Conservation (phyloP, 2,329 filamentous ascomycete genomes). For the Ophiostoma perfectum region DNA sequence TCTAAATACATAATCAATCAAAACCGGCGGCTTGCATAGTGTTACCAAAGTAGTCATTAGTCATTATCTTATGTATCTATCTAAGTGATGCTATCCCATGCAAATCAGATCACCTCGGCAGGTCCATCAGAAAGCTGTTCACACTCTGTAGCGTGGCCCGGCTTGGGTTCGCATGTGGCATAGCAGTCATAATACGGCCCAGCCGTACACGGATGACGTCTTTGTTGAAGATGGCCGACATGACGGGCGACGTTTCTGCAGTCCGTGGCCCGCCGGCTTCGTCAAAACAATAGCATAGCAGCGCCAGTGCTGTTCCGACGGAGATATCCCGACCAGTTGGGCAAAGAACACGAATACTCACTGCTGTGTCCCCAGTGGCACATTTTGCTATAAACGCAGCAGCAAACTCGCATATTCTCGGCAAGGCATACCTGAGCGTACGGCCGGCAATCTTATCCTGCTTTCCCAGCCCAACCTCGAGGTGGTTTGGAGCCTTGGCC, state of each 20-base stretch:
- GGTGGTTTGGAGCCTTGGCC: constrained; percentile 36
- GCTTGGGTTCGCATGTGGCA: constrained; percentile 76
- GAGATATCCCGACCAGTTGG: constrained; percentile 74
- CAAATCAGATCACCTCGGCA: constrained; percentile 27
- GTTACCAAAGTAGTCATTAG: neutral
- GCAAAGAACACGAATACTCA: constrained; percentile 58
- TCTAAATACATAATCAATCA: neutral
- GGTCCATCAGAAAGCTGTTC: constrained; percentile 79
- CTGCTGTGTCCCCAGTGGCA: constrained; percentile 23
- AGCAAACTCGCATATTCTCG: constrained; percentile 55
- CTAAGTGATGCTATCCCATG: neutral
- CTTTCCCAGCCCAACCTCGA: constrained; percentile 59
- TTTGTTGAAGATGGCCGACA: constrained; percentile 56
- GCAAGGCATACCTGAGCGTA: constrained; percentile 68
- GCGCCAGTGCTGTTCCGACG: constrained; percentile 67
- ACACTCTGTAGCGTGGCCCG: constrained; percentile 83
- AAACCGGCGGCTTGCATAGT: neutral
- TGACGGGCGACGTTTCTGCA: constrained; percentile 21
- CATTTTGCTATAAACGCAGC: constrained; percentile 34
- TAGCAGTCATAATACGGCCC: constrained; percentile 73
- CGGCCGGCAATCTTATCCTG: constrained; percentile 71
- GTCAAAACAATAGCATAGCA: constrained; percentile 69
- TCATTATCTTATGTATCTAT: constrained; percentile 10
- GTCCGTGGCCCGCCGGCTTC: constrained; percentile 36
- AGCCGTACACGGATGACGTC: constrained; percentile 68